phyloP scores from a whole-genome alignment of 2,329 filamentous ascomycete species.

The Sphaerostilbella broomeana region DNA sequence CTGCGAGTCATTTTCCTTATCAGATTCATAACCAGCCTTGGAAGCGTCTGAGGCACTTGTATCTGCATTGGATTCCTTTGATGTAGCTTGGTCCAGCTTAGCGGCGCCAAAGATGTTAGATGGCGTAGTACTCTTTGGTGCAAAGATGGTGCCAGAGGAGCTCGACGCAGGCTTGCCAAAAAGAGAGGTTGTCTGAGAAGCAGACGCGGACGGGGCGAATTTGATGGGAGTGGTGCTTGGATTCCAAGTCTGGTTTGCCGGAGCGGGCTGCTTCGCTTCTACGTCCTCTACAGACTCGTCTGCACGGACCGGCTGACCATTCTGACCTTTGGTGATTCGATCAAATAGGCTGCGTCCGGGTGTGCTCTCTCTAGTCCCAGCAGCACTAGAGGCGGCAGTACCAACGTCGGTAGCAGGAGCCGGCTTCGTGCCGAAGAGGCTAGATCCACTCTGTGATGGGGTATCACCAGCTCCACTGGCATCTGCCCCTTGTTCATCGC shows the following conservation, averaged over 20 bases:
- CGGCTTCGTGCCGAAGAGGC: slow-evolving; percentile 26
- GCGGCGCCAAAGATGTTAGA: slow-evolving; percentile 32
- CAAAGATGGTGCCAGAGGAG: slow-evolving; percentile 29
- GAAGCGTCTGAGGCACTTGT: slow-evolving; percentile 21
- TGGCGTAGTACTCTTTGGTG: slow-evolving; percentile 29
- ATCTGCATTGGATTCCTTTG: slow-evolving; percentile 20
- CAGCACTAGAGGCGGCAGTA: slow-evolving; percentile 28
- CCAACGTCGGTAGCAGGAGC: slow-evolving; percentile 19
- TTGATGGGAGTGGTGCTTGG: slow-evolving; percentile 48
- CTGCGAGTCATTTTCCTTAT: slow-evolving; percentile 38
- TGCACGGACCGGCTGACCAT: slow-evolving; percentile 44
- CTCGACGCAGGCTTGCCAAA: slow-evolving; percentile 27
- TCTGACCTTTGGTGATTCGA: slow-evolving; percentile 43
- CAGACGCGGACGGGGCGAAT: slow-evolving; percentile 35
- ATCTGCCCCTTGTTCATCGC: slow-evolving; percentile 37
- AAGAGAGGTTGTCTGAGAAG: slow-evolving; percentile 24
- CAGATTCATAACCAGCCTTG: slow-evolving; percentile 34
- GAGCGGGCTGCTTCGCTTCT: slow-evolving; percentile 21
- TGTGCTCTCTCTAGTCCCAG: slow-evolving; percentile 38
- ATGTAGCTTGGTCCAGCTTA: slow-evolving; percentile 23
- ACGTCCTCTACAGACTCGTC: slow-evolving; percentile 20
- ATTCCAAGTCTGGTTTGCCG: slow-evolving; percentile 36
- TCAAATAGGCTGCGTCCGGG: slow-evolving; percentile 49
- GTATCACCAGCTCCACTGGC: slow-evolving; percentile 36
- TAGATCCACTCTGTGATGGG: slow-evolving; percentile 26